phyloP scores from a whole-genome alignment of 257 asterid genomes.

The Dorcoceras hygrometricum region DNA sequence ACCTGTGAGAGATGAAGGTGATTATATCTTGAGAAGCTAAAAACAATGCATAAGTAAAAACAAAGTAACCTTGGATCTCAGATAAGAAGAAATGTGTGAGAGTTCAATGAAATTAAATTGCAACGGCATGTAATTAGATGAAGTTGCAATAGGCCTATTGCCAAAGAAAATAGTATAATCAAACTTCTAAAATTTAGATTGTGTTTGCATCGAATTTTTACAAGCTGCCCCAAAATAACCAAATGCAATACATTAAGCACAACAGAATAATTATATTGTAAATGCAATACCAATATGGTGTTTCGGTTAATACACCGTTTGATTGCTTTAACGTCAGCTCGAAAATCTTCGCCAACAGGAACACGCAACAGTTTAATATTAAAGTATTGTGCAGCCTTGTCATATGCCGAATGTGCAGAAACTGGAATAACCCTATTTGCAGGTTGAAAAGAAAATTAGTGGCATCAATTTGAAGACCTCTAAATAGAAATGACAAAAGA shows the following conservation, averaged over 20 bases:
- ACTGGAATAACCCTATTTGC: conserved; percentile 85
- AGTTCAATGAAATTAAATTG: conserved; percentile 15
- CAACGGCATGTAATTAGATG: background rate
- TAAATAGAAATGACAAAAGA: conserved; percentile 14
- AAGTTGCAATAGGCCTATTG: background rate
- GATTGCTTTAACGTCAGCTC: conserved; percentile 80
- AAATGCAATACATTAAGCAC: conserved; percentile 11
- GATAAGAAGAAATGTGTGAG: conserved; percentile 13
- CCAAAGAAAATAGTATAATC: conserved; percentile 3
- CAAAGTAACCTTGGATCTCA: background rate
- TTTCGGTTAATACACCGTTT: conserved; percentile 66
- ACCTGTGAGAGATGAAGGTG: conserved; percentile 49
- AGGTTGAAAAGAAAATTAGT: conserved; percentile 27
- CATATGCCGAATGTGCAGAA: conserved; percentile 98
- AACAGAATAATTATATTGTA: conserved; percentile 15
- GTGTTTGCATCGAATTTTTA: background rate
- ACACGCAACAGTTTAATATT: conserved; percentile 93
- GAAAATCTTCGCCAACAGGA: conserved; percentile 74
- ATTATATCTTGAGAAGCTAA: conserved; percentile 15
- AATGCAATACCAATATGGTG: conserved; percentile 68
- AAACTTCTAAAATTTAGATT: background rate
- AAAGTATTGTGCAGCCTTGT: conserved; percentile 97
- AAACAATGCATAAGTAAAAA: conserved; percentile 6
- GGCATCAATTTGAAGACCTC: conserved; percentile 15
- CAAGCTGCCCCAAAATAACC: conserved; percentile 11